A percentile compares a stretch with the other conserved stretches of the same genome.
phyloP scores from a whole-genome alignment of 78 protist species.

The Diacronema lutheri region DNA sequence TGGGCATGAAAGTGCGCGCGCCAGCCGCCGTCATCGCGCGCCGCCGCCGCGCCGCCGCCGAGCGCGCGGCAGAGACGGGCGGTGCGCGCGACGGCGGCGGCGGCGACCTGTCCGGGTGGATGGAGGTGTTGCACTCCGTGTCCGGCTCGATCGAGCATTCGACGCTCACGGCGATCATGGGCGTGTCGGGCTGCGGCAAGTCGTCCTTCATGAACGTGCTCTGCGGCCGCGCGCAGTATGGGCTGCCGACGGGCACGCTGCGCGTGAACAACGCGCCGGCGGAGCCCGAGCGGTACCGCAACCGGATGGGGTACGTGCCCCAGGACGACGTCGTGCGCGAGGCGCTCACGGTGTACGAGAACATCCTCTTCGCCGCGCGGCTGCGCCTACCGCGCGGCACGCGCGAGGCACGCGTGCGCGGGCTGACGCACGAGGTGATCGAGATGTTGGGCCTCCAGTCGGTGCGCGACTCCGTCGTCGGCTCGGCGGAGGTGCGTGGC shows the following conservation, averaged over 20 bases:
- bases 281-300: too few relatives aligned
- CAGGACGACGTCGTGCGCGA: neutral
- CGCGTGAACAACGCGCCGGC: too few relatives aligned
- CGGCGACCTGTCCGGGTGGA: too few relatives aligned
- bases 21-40: too few relatives aligned
- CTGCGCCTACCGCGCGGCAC: neutral
- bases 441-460: neutral
- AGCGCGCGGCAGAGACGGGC: too few relatives aligned
- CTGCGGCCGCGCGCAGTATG: neutral
- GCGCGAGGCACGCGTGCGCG: neutral
- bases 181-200: conserved; percentile 80
- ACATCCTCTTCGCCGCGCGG: neutral
- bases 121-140: too few relatives aligned
- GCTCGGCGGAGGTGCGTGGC: neutral
- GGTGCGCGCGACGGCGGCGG: too few relatives aligned
- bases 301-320: neutral
- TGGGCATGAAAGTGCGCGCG: too few relatives aligned
- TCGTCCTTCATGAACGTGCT: neutral
- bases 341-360: neutral
- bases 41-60: too few relatives aligned
- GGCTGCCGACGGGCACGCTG: too few relatives aligned
- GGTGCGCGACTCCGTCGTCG: too few relatives aligned
- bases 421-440: neutral
- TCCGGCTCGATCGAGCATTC: too few relatives aligned
- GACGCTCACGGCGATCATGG: conserved; percentile 48